A percentile compares a stretch with the other conserved stretches of the same genome.
These are phyloP conservation scores for Eucalyptus sp. DNA, from an alignment of 345 rosid genomes.

Conservation along the genomic window DNA sequence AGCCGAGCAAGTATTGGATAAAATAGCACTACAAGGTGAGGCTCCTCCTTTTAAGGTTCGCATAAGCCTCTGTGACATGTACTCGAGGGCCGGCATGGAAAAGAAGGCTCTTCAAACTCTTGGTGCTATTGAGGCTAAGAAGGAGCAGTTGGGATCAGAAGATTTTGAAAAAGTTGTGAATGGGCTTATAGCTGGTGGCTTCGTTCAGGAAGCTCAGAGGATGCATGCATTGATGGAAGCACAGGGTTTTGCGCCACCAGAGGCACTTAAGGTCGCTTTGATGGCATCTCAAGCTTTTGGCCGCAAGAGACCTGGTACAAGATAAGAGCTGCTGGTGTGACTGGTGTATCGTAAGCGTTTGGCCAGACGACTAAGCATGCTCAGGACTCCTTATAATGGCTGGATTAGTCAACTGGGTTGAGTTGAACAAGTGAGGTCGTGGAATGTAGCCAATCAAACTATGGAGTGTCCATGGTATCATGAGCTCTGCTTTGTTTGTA, in stretches of 20 bases:
- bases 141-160: slow-evolving; percentile 28
- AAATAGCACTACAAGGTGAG: slow-evolving; percentile 71
- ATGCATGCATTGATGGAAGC: slow-evolving; percentile 42
- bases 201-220: slow-evolving; percentile 52
- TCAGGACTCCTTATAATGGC: not conserved
- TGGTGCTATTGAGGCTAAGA: slow-evolving; percentile 33
- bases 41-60: slow-evolving; percentile 57
- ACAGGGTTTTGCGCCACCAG: slow-evolving; percentile 31
- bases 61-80: slow-evolving; percentile 75
- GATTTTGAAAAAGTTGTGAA: slow-evolving; percentile 54
- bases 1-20: slow-evolving; percentile 63
- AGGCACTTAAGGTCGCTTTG: slow-evolving; percentile 11
- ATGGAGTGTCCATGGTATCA: not conserved
- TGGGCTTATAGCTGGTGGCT: slow-evolving; percentile 56
- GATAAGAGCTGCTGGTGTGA: not conserved
- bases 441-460: not conserved
- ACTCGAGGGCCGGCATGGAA: slow-evolving; percentile 45
- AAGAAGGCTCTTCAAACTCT: slow-evolving; percentile 78
- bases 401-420: not conserved
- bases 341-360: not conserved
- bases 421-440: not conserved
- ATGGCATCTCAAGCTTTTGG: slow-evolving; percentile 5
- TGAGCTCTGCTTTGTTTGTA: not conserved
- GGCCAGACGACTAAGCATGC: not conserved
- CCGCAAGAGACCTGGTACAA: not conserved